phyloP scores from a whole-genome alignment of 2,329 filamentous ascomycete species.

The Xylaria sp. region DNA sequence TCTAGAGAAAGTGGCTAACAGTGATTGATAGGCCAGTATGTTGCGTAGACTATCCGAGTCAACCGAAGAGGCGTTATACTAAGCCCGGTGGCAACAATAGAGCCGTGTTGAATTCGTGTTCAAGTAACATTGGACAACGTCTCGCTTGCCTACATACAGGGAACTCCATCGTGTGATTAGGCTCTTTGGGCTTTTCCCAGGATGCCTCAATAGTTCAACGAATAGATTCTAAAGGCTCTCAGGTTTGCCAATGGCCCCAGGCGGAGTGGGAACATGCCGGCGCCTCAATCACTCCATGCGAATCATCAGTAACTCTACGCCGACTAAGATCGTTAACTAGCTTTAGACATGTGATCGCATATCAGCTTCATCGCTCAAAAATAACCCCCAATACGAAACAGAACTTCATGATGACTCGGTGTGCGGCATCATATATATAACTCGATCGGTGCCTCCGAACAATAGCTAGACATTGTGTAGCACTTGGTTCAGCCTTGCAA shows the following conservation, averaged over 20 bases:
- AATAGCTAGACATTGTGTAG: neutral
- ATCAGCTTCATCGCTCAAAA: neutral
- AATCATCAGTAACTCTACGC: constrained; percentile 9
- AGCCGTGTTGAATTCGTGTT: constrained; percentile 27
- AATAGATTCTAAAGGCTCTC: constrained; percentile 11
- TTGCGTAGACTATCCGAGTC: constrained; percentile 21
- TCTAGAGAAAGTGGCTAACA: constrained; percentile 13
- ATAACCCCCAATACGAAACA: constrained; percentile 5
- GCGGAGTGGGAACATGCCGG: constrained; percentile 18
- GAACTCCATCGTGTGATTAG: constrained; percentile 35
- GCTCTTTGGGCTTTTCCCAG: constrained; percentile 12
- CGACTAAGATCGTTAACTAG: neutral
- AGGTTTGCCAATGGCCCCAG: constrained; percentile 1
- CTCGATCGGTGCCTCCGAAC: constrained; percentile 6
- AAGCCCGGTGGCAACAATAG: constrained; percentile 25
- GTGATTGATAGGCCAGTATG: constrained; percentile 32
- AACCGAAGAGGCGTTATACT: constrained; percentile 31
- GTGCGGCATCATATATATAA: constrained; percentile 20
- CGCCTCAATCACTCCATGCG: constrained; percentile 18
- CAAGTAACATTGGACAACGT: constrained; percentile 34
- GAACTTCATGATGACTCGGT: constrained; percentile 29
- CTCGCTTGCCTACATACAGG: constrained; percentile 40
- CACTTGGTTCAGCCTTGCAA: constrained; percentile 12
- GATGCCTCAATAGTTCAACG: constrained; percentile 14
- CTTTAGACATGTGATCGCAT: constrained; percentile 1